Percentiles rank a stretch among this genome's conserved stretches.
phyloP scores from a whole-genome alignment of 208 protist genomes.

The Porcisia deanei region DNA sequence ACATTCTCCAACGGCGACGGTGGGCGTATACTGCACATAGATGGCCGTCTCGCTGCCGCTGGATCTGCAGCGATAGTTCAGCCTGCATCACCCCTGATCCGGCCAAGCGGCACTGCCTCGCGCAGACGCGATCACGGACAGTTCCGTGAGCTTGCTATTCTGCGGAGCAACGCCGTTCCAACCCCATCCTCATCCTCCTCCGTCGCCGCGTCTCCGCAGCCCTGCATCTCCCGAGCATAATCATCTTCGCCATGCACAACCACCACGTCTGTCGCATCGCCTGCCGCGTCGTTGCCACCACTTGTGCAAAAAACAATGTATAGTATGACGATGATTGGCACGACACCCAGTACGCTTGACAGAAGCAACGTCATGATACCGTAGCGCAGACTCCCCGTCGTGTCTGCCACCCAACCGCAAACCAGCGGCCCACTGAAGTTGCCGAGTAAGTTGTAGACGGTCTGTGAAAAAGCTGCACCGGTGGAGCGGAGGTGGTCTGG shows the following conservation, averaged over 20 bases:
- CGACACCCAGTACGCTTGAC: slow-evolving; percentile 60
- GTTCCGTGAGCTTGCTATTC: background rate
- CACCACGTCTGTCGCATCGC: background rate
- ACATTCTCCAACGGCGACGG: background rate
- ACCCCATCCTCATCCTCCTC: background rate
- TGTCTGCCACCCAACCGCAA: slow-evolving; percentile 75
- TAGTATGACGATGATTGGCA: slow-evolving; percentile 60
- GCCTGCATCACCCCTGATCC: background rate
- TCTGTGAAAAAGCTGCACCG: slow-evolving; percentile 81
- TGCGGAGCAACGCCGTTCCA: background rate
- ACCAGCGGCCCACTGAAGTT: slow-evolving; percentile 91
- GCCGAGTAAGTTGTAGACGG: slow-evolving; percentile 86
- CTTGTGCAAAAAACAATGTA: slow-evolving; percentile 27
- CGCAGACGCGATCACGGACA: background rate
- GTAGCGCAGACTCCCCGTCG: slow-evolving; percentile 65
- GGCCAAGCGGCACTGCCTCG: background rate
- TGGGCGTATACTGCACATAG: background rate
- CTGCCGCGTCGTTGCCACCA: background rate
- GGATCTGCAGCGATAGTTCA: background rate
- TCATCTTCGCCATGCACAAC: background rate
- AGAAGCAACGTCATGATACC: slow-evolving; percentile 76
- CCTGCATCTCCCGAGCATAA: background rate
- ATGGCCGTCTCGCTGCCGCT: background rate
- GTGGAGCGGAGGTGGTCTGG: slow-evolving; percentile 54
- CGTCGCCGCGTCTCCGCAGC: no score